Conservation (phyloP, 2,329 filamentous ascomycete species). For the Phaeosphaeriaceae sp. region DNA sequence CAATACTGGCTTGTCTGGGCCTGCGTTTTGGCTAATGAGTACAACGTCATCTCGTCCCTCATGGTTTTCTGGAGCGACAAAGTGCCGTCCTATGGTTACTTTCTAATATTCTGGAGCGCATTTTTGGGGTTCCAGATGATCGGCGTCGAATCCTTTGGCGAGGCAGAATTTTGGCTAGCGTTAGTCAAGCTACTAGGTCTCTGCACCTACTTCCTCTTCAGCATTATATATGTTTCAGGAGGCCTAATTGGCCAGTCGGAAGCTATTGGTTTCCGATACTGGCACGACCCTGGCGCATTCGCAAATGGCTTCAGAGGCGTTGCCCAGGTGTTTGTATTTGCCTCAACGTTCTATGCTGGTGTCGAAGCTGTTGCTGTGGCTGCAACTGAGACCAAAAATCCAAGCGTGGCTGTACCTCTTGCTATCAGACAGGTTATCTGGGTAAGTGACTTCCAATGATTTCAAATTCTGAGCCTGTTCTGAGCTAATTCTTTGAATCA, state of each 20-base stretch:
- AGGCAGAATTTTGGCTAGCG: constrained; percentile 53
- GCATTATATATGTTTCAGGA: constrained; percentile 47
- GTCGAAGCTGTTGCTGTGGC: constrained; percentile 47
- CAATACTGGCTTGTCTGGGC: constrained; percentile 64
- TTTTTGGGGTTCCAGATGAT: constrained; percentile 50
- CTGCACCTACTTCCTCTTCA: constrained; percentile 50
- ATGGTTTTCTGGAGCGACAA: constrained; percentile 69
- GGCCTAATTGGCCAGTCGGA: constrained; percentile 40
- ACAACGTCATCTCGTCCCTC: constrained; percentile 72
- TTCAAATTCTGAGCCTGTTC: too few species aligned
- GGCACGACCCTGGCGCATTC: constrained; percentile 50
- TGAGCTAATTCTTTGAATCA: not conserved
- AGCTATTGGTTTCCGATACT: constrained; percentile 46
- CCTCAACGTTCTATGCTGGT: constrained; percentile 50
- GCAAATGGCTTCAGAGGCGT: constrained; percentile 51
- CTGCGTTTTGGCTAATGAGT: constrained; percentile 71
- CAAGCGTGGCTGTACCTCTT: constrained; percentile 53
- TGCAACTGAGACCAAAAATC: constrained; percentile 50
- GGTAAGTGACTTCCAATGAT: constrained; percentile 1
- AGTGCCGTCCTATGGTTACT: constrained; percentile 50
- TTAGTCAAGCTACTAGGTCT: constrained; percentile 49
- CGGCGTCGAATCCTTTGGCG: constrained; percentile 51
- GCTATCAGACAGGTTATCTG: constrained; percentile 55
- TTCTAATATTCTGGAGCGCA: constrained; percentile 50
- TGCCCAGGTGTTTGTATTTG: constrained; percentile 52